A percentile compares a stretch with the other conserved stretches of the same genome.
Conservation (phyloP, 2,329 filamentous ascomycete species). For the Trichoderma oligosporum region DNA sequence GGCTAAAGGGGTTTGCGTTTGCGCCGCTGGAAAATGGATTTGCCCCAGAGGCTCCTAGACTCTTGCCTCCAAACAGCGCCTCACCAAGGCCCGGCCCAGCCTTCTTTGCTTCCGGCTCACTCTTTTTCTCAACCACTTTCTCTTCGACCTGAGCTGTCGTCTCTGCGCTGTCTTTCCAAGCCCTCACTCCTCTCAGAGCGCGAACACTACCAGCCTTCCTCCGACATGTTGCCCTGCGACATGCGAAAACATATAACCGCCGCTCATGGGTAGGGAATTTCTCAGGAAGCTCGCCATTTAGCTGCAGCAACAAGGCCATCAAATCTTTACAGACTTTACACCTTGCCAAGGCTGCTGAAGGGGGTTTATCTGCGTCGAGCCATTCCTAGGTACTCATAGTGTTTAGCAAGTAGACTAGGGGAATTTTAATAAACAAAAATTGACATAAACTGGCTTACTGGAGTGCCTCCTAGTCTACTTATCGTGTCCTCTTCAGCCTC, state of each 20-base stretch:
- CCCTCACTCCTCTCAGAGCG: conserved; percentile 64
- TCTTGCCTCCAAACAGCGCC: conserved; percentile 64
- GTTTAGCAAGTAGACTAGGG: not conserved
- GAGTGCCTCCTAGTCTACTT: conserved; percentile 81
- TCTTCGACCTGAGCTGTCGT: conserved; percentile 34
- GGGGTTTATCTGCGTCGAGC: conserved; percentile 67
- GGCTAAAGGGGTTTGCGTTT: conserved; percentile 50
- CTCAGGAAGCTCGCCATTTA: conserved; percentile 86
- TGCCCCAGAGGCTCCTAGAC: conserved; percentile 36
- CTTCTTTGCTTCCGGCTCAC: conserved; percentile 33
- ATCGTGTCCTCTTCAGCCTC: conserved; percentile 77
- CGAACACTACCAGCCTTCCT: conserved; percentile 79
- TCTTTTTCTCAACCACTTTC: conserved; percentile 31
- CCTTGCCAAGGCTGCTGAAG: conserved; percentile 72
- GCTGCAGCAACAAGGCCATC: conserved; percentile 81
- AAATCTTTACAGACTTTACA: conserved; percentile 83
- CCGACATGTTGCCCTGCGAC: conserved; percentile 72
- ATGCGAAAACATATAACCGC: conserved; percentile 82
- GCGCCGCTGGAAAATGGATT: conserved; percentile 60
- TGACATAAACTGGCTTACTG: conserved; percentile 57
- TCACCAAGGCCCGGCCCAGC: conserved; percentile 55
- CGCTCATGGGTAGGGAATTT: conserved; percentile 83
- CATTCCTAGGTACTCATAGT: conserved; percentile 61
- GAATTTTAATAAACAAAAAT: not conserved
- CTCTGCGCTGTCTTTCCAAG: conserved; percentile 42